phyloP scores from a whole-genome alignment of 2,329 filamentous ascomycete species.

The Botryotinia globosa region DNA sequence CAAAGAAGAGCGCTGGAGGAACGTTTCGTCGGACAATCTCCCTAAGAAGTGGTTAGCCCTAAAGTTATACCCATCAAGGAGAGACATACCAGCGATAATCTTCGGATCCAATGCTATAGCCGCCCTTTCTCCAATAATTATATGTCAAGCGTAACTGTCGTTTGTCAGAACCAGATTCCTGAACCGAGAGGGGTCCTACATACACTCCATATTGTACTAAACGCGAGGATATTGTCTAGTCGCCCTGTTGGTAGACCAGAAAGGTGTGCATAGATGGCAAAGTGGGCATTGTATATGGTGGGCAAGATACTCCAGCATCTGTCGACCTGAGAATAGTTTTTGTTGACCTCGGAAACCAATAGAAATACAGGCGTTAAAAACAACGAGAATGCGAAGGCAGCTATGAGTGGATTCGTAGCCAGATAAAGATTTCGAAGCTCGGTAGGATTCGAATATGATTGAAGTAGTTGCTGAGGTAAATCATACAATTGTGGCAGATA shows the following conservation, averaged over 20 bases:
- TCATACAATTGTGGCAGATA: slow-evolving; percentile 68
- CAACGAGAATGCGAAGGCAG: slow-evolving; percentile 68
- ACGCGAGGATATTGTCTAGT: slow-evolving; percentile 68
- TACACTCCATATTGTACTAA: slow-evolving; percentile 78
- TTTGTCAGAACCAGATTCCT: slow-evolving; percentile 18
- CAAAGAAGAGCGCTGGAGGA: slow-evolving; percentile 62
- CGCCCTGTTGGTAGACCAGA: slow-evolving; percentile 67
- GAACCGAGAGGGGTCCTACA: slow-evolving; percentile 36
- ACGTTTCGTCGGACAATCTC: slow-evolving; percentile 66
- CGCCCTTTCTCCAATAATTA: slow-evolving; percentile 96
- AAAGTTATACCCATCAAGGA: background rate
- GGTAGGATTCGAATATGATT: slow-evolving; percentile 57
- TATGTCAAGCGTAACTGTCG: slow-evolving; percentile 74
- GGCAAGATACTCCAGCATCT: slow-evolving; percentile 88
- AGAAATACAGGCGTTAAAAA: slow-evolving; percentile 70
- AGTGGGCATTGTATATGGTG: slow-evolving; percentile 81
- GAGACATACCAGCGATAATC: slow-evolving; percentile 78
- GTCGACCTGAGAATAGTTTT: slow-evolving; percentile 97
- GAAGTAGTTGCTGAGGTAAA: slow-evolving; percentile 63
- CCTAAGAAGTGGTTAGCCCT: slow-evolving; percentile 45
- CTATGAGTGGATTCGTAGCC: slow-evolving; percentile 81
- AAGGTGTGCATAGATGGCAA: slow-evolving; percentile 75
- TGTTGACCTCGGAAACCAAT: slow-evolving; percentile 76
- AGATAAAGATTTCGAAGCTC: slow-evolving; percentile 71
- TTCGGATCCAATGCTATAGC: slow-evolving; percentile 83